Percentiles rank a stretch among this genome's conserved stretches.
Conservation (phyloP, 495 filamentous ascomycete species). For the Aspergillus kassunensis region DNA sequence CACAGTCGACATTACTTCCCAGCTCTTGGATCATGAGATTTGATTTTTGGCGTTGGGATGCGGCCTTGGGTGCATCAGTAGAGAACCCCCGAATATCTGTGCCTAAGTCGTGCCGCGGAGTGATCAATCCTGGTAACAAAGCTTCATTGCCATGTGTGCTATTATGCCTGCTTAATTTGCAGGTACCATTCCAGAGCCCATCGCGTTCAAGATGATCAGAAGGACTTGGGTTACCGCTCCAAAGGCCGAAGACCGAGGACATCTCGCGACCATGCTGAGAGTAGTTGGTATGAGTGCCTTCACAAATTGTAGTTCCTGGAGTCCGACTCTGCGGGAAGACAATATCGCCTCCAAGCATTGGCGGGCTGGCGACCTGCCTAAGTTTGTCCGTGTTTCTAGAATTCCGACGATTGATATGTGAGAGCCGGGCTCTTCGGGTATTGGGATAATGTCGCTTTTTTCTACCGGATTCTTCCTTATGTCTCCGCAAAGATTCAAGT, state of each 20-base stretch:
- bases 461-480: conserved; percentile 45
- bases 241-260: conserved; percentile 34
- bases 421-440: conserved; percentile 18
- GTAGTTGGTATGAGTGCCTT: conserved; percentile 49
- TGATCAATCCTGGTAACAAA: conserved; percentile 12
- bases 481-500: conserved; percentile 46
- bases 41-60: neutral
- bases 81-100: neutral
- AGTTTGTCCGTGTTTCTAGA: conserved; percentile 31
- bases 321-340: conserved; percentile 72
- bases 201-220: conserved; percentile 35
- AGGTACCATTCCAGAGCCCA: conserved; percentile 67
- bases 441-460: conserved; percentile 27
- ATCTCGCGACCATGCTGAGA: conserved; percentile 36
- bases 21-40: neutral
- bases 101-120: conserved; percentile 13
- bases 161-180: conserved; percentile 24
- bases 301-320: conserved; percentile 74
- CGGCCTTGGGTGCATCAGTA: neutral
- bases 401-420: conserved; percentile 16
- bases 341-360: conserved; percentile 79
- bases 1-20: conserved; percentile 47
- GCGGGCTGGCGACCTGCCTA: conserved; percentile 59
- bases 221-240: conserved; percentile 29
- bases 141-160: conserved; percentile 3